A percentile compares a stretch with the other conserved stretches of the same genome.
These are phyloP conservation scores for Aspergillus fumigatiaffinis DNA, from an alignment of 2,329 filamentous ascomycete species.

Conservation along the genomic window DNA sequence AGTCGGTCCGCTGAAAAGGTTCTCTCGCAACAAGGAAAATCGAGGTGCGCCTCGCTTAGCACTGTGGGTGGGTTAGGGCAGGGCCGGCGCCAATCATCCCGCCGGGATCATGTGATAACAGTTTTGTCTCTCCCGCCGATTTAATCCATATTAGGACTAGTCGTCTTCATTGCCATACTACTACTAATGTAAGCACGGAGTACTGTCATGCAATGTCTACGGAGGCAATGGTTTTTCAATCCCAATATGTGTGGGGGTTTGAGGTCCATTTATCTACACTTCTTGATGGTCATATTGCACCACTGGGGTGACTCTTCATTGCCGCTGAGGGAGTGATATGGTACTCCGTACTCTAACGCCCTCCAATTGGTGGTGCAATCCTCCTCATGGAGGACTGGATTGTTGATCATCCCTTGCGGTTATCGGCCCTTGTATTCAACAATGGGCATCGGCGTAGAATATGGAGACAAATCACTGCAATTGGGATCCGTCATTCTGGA, in stretches of 20 bases:
- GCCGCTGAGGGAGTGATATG: background rate
- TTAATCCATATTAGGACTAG: conserved; percentile 8
- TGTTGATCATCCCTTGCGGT: background rate
- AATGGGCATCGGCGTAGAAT: background rate
- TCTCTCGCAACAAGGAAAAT: conserved; percentile 34
- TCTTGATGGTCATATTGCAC: background rate
- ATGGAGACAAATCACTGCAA: background rate
- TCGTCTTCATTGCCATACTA: background rate
- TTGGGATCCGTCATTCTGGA: background rate
- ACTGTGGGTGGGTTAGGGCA: conserved; percentile 40
- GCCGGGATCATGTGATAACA: conserved; percentile 20
- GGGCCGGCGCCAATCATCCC: conserved; percentile 21
- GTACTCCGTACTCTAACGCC: no score
- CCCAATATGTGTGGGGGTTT: no score
- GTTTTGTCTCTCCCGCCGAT: background rate
- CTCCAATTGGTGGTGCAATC: background rate
- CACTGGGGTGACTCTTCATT: background rate
- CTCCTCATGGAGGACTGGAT: background rate
- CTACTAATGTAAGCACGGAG: background rate
- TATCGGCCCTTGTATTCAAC: background rate
- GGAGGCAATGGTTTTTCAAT: background rate
- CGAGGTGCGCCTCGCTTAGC: conserved; percentile 43
- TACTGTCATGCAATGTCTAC: background rate
- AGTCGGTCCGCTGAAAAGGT: conserved; percentile 36
- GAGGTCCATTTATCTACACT: background rate